Base-by-base conservation (phyloP, 1,284 basidiomycete genomes). In the Ceratobasidium papillatum region DNA sequence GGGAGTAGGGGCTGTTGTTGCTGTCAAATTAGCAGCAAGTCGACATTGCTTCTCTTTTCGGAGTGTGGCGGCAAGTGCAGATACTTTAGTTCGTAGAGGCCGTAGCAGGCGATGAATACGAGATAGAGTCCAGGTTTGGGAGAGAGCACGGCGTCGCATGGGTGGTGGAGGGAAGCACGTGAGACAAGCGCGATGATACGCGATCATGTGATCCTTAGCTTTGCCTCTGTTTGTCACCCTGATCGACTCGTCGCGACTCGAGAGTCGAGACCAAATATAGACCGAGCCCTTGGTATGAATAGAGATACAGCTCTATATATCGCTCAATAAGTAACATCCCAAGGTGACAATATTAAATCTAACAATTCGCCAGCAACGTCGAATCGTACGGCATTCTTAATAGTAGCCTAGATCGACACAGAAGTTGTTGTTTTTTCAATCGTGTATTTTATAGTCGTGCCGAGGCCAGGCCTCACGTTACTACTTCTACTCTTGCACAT, bases 91-190 rank as follows among this genome's bases (percentile, higher is more conserved):
- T 22, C 66, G n/a, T 27, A 69, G 52, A 2, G 66, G 66, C 17
- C 66, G 43, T 2, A 69, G 54, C 4, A 69, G 51, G 2, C 66
- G 66, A 52, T 69, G 66, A 41, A 69, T 47, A 4, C 66, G 66
- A 7, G 66, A 58, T 7, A 69, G 52, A 11, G 52, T 69, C 66
- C 66, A 69, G 38, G n/a, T 41, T 41, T 69, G 66, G 54, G 32
- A 58, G 19, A 34, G 36, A 25, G 54, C 66, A 27, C 66, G 66
- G 38, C 66, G 66, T 7, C 66, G 66, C 66, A 69, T 69, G 27
- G 25, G 19, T 41, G 4, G 41, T 30, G 25, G 54, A 45, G 1
- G 36, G 27, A 52, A 58, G 45, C 45, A 65, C 63, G 63, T 64
- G 62, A 36, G 17, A 3, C 30, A 2, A 14, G 5, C 47, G 45